These are phyloP conservation scores for Hemerocallis citrina DNA, from an alignment of 106 monocot genomes.

Conservation along the genomic window DNA sequence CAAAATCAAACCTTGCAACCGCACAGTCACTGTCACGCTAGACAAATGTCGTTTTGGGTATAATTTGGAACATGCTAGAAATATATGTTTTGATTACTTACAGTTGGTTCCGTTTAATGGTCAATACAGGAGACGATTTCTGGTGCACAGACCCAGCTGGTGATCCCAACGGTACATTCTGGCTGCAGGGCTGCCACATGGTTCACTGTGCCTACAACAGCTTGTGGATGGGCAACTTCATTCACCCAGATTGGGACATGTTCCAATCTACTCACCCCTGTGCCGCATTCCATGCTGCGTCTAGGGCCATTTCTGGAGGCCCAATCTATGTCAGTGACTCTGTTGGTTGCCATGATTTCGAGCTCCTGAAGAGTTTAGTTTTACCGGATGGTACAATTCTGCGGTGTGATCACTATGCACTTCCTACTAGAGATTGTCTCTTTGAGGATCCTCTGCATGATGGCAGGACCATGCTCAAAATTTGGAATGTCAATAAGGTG, in stretches of 20 bases:
- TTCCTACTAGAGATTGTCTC: slow-evolving; percentile 78
- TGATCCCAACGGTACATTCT: slow-evolving; percentile 75
- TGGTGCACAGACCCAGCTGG: slow-evolving; percentile 89
- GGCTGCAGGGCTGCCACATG: slow-evolving; percentile 95
- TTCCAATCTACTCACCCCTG: slow-evolving; percentile 90
- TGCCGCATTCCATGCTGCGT: slow-evolving; percentile 84
- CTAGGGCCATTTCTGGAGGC: slow-evolving; percentile 84
- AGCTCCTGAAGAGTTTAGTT: slow-evolving; percentile 39
- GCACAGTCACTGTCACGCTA: no score
- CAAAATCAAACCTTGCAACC: no score
- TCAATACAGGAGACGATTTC: slow-evolving; percentile 58
- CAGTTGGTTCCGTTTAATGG: no score
- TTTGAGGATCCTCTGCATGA: slow-evolving; percentile 73
- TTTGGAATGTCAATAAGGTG: slow-evolving; percentile 78
- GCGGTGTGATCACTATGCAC: slow-evolving; percentile 58
- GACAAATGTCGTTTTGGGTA: no score
- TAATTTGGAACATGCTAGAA: no score
- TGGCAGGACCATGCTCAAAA: slow-evolving; percentile 75
- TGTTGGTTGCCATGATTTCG: slow-evolving; percentile 63
- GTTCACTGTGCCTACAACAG: slow-evolving; percentile 96
- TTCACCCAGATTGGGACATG: slow-evolving; percentile 98
- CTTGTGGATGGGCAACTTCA: slow-evolving; percentile 90
- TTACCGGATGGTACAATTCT: slow-evolving; percentile 69
- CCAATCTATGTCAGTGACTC: slow-evolving; percentile 82
- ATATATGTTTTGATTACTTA: no score